phyloP scores from a whole-genome alignment of 2,329 filamentous ascomycete species.

The Fusarium pseudonygamai region DNA sequence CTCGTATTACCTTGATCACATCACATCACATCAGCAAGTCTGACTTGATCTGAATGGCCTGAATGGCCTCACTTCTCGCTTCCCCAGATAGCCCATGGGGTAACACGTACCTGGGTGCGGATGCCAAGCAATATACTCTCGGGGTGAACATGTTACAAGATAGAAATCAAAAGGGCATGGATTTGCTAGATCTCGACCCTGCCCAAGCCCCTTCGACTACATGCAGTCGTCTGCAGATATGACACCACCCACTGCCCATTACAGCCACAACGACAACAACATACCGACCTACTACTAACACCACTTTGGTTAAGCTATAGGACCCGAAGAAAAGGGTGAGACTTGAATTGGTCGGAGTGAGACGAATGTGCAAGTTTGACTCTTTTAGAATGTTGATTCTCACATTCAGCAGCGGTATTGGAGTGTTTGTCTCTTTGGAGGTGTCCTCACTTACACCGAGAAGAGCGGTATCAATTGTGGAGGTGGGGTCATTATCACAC shows the following conservation, averaged over 20 bases:
- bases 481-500: neutral
- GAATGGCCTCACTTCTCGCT: slow-evolving; percentile 17
- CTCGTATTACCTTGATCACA: slow-evolving; percentile 14
- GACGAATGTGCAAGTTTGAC: slow-evolving; percentile 22
- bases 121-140: slow-evolving; percentile 12
- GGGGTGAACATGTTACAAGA: neutral
- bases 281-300: slow-evolving; percentile 3
- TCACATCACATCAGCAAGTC: slow-evolving; percentile 21
- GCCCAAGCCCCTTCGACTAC: slow-evolving; percentile 22
- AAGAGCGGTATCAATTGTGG: neutral
- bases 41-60: slow-evolving; percentile 8
- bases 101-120: slow-evolving; percentile 11
- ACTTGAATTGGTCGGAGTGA: neutral
- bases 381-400: neutral
- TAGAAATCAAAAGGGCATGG: neutral
- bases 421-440: neutral
- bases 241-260: slow-evolving; percentile 35
- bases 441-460: slow-evolving; percentile 1
- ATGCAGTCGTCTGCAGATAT: slow-evolving; percentile 33
- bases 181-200: slow-evolving; percentile 33
- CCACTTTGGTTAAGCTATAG: slow-evolving; percentile 9
- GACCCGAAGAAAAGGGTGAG: slow-evolving; percentile 8
- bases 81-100: neutral
- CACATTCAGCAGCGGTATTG: neutral
- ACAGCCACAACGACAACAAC: neutral